Evolutionary conservation across 106 monocot species (phyloP).

Genomic region (Ottelia alismoides): DNA sequence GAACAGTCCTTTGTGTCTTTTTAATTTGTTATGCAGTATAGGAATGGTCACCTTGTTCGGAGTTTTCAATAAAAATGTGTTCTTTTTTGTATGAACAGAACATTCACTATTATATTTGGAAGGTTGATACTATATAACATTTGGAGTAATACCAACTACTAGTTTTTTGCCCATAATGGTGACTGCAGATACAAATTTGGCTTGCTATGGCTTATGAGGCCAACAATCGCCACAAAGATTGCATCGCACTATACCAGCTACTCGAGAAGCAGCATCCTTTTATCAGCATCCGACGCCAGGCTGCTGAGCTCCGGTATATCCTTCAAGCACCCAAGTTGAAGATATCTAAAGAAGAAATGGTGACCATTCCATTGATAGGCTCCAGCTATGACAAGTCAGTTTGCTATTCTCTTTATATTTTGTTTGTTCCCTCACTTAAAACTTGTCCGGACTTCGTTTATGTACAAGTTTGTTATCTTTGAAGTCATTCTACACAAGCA

Average conservation of each 20-base stretch:
- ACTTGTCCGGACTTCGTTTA: no score
- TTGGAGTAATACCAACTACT: neutral
- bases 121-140: no score
- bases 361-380: slow-evolving; percentile 88
- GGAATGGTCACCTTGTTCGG: no score
- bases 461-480: no score
- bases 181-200: slow-evolving; percentile 92
- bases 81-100: no score
- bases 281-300: slow-evolving; percentile 78
- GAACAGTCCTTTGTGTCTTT: neutral
- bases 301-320: slow-evolving; percentile 86
- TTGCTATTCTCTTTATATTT: neutral
- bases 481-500: no score
- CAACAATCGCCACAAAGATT: slow-evolving; percentile 85
- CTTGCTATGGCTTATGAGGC: slow-evolving; percentile 99
- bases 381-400: slow-evolving; percentile 88
- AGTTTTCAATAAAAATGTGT: no score
- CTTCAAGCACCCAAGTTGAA: slow-evolving; percentile 95
- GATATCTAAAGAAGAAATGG: slow-evolving; percentile 95
- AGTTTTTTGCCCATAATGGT: neutral
- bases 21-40: neutral
- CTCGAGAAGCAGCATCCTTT: slow-evolving; percentile 80
- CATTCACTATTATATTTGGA: no score
- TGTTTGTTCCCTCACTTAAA: no score
- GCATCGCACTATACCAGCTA: slow-evolving; percentile 77